Conservation (phyloP, 2,329 filamentous ascomycete species). For the Ambrosiella cleistominuta region DNA sequence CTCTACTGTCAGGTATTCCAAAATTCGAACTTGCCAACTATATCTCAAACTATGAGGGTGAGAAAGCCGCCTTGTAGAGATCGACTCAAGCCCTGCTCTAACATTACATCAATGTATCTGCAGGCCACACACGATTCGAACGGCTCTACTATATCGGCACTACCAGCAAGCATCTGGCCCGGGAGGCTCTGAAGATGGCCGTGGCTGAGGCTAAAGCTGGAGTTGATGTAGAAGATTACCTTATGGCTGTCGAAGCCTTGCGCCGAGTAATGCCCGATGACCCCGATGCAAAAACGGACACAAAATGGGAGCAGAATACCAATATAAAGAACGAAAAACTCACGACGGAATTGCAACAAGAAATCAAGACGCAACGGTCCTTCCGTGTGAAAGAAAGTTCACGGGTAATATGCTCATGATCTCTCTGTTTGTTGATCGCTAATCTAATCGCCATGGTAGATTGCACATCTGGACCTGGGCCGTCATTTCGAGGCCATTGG, state of each 20-base stretch:
- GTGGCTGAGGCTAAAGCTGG: slow-evolving; percentile 59
- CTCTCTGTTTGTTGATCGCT: neutral
- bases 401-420: slow-evolving; percentile 34
- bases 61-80: slow-evolving; percentile 13
- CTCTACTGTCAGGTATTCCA: slow-evolving; percentile 44
- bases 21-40: slow-evolving; percentile 88
- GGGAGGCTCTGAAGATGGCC: slow-evolving; percentile 67
- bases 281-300: slow-evolving; percentile 48
- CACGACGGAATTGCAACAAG: slow-evolving; percentile 58
- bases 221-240: slow-evolving; percentile 55
- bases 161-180: slow-evolving; percentile 54
- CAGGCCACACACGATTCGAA: slow-evolving; percentile 65
- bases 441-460: slow-evolving; percentile 27
- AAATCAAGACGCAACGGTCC: slow-evolving; percentile 87
- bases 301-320: slow-evolving; percentile 55
- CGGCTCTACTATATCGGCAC: slow-evolving; percentile 69
- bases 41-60: slow-evolving; percentile 75
- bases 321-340: slow-evolving; percentile 51
- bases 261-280: slow-evolving; percentile 46
- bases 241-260: slow-evolving; percentile 48
- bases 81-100: neutral
- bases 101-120: neutral
- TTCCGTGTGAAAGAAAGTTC: slow-evolving; percentile 97
- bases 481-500: slow-evolving; percentile 67
- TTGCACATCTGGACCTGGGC: slow-evolving; percentile 86